These are phyloP conservation scores for Eimeria acervulina DNA, from an alignment of 169 alveolate genomes.

Conservation along the genomic window DNA sequence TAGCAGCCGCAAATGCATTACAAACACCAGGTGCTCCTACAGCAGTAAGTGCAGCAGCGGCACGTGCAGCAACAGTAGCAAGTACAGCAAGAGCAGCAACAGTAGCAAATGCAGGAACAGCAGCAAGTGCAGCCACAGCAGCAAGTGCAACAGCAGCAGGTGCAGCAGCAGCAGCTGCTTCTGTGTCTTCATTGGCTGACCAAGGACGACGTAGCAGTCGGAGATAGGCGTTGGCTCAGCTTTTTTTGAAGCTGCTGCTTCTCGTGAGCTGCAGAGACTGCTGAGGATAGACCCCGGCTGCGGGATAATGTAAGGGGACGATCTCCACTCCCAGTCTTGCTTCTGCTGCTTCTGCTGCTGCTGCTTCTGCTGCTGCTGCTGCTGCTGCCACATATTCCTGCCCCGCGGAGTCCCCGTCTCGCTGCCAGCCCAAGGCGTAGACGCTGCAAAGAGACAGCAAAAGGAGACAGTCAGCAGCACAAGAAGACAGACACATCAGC, in stretches of 20 bases:
- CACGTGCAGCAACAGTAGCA: too few relatives aligned
- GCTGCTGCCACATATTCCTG: background rate
- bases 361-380: conserved; percentile 15
- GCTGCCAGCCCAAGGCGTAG: background rate
- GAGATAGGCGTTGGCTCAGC: background rate
- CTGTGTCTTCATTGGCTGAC: background rate
- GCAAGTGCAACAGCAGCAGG: background rate
- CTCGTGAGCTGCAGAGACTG: conserved; percentile 37
- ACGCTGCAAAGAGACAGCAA: background rate
- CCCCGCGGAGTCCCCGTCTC: background rate
- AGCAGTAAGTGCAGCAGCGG: background rate
- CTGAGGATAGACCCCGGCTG: conserved; percentile 24
- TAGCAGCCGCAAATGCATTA: too few relatives aligned
- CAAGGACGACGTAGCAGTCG: conserved; percentile 15
- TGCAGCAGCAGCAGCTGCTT: background rate
- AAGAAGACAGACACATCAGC: background rate
- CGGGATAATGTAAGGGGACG: background rate
- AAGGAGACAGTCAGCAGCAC: background rate
- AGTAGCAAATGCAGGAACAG: background rate
- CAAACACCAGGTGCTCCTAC: background rate
- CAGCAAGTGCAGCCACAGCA: background rate
- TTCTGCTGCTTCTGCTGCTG: too few relatives aligned
- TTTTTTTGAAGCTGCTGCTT: background rate
- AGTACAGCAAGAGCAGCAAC: background rate
- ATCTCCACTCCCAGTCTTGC: too few relatives aligned